A percentile compares a stretch with the other conserved stretches of the same genome.
Conservation (phyloP, 345 rosid genomes). For the Brassica nigra region DNA sequence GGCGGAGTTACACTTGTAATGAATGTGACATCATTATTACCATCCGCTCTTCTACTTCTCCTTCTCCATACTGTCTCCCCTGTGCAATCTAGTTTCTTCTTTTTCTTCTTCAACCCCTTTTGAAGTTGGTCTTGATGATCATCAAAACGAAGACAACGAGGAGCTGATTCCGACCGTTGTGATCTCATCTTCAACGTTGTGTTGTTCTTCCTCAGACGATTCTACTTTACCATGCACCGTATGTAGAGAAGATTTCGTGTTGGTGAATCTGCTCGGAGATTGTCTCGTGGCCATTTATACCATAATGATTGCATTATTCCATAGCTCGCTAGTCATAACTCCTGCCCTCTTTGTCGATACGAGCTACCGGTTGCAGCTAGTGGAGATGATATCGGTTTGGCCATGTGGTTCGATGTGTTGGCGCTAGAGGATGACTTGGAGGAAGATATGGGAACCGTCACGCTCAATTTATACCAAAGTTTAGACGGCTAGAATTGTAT, state of each 20-base stretch:
- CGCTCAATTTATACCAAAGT: neutral
- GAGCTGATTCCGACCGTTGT: neutral
- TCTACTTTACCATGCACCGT: constrained; percentile 41
- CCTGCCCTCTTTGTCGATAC: constrained; percentile 58
- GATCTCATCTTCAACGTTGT: constrained; percentile 1
- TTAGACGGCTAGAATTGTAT: neutral
- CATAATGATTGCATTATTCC: constrained; percentile 51
- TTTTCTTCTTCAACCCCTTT: constrained; percentile 3
- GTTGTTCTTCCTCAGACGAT: neutral
- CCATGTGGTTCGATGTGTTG: constrained; percentile 12
- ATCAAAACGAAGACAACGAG: constrained; percentile 26
- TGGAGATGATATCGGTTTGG: constrained; percentile 1
- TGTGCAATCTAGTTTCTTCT: constrained; percentile 22
- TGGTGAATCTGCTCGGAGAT: constrained; percentile 40
- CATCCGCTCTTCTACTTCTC: constrained; percentile 28
- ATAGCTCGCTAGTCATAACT: constrained; percentile 46
- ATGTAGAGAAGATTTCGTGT: constrained; percentile 47
- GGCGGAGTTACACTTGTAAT: constrained; percentile 45
- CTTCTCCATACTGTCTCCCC: constrained; percentile 43
- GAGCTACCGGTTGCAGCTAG: constrained; percentile 22
- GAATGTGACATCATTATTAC: constrained; percentile 47
- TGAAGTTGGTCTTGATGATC: neutral
- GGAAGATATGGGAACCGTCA: constrained; percentile 6
- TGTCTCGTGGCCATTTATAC: constrained; percentile 55
- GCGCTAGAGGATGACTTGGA: constrained; percentile 11